phyloP scores from a whole-genome alignment of 192 early-diverging fungal species.

The Coemansia sp. region DNA sequence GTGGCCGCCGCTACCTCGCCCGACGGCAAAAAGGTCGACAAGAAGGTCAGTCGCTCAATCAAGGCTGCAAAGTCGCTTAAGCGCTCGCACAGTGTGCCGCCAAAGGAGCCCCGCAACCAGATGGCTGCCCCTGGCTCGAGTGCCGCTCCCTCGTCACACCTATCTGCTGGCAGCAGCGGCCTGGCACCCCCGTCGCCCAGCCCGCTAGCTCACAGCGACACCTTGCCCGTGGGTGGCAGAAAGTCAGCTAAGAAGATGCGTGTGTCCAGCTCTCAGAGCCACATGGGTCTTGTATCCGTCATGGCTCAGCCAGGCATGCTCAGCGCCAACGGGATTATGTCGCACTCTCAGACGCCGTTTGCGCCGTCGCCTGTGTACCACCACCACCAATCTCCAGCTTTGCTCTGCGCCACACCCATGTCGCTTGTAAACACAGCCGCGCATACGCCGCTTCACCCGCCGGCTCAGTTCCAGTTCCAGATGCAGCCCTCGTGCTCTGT shows the following conservation, averaged over 20 bases:
- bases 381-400: slow-evolving; percentile 25
- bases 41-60: slow-evolving; percentile 39
- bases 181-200: slow-evolving; percentile 20
- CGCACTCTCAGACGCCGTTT: slow-evolving; percentile 42
- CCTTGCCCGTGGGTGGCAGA: slow-evolving; percentile 26
- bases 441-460: slow-evolving; percentile 45
- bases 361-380: slow-evolving; percentile 39
- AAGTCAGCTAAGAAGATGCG: slow-evolving; percentile 51
- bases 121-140: slow-evolving; percentile 10
- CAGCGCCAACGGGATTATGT: slow-evolving; percentile 19
- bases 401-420: slow-evolving; percentile 40
- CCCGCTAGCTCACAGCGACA: slow-evolving; percentile 39
- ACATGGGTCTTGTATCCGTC: slow-evolving; percentile 22
- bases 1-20: background rate
- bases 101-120: slow-evolving; percentile 38
- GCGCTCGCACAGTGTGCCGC: slow-evolving; percentile 57
- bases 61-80: slow-evolving; percentile 52
- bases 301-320: slow-evolving; percentile 11
- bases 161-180: slow-evolving; percentile 19
- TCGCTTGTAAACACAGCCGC: slow-evolving; percentile 30
- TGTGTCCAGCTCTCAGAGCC: slow-evolving; percentile 51
- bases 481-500: slow-evolving; percentile 54
- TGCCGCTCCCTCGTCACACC: slow-evolving; percentile 12
- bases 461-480: slow-evolving; percentile 52
- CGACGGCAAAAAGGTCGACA: slow-evolving; percentile 37